Evolutionary conservation across 148 eudicot genomes (phyloP), one percentile per base, ranked within the genome.

Genomic region (Persicaria tinctoria): DNA sequence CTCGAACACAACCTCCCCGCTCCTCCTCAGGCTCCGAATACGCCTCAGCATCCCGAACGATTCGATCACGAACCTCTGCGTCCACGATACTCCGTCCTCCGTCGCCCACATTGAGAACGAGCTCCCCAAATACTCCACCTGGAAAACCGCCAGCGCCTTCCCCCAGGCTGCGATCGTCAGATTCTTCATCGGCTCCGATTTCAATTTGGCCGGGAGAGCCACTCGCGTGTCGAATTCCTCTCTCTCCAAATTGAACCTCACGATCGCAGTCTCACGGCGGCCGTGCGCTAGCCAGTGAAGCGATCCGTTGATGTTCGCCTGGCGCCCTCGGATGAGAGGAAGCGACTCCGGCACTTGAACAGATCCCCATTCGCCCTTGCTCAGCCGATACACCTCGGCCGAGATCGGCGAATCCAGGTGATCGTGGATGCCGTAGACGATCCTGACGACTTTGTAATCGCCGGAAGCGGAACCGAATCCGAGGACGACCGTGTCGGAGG

Each of bases 71-170:
- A 64, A 64, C 9, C 46, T 46, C 6, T 64, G 70, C 13, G 6
- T 38, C 70, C 70, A 64, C 5, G 70, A 64, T 32, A 5, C 17
- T 64, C 46, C 46, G 13, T 32, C 47, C 5, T 64, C 70, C 70
- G 41, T 64, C 17, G 6, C 70, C 46, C 46, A 64, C 70, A 64
- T 64, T 12, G 46, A 64, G 70, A 64, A 32, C 41, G 41, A 64
- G 17, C 70, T 64, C 41, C 70, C 46, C n/a, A 14, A 11, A 41
- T 38, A 64, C 70, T 64, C 70, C 4, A 64, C 70, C 47, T 64
- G 70, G n/a, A 64, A 64, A 32, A 64, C 70, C 70, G 70, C 70
- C 46, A 64, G 46, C 7, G 70, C 38, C 70, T 64, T 64, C 70
- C 70, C 70, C 46, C 46, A 64, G n/a, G 70, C 70, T 5, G 70